Conservation (phyloP, 1,284 basidiomycete genomes). For the Golubevia pallescens region DNA sequence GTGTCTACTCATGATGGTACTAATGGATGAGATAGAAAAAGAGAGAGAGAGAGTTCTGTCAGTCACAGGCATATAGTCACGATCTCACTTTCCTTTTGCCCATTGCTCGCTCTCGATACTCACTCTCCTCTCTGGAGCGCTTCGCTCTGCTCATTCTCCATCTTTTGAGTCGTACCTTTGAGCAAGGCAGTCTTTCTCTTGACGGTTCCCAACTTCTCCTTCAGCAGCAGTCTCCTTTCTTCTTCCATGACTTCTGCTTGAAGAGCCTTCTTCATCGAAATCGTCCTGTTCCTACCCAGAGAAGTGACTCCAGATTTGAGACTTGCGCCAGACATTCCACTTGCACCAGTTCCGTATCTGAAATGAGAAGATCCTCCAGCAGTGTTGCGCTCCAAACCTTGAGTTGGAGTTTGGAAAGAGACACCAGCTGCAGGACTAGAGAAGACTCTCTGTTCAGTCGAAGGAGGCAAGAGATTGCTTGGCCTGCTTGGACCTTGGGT, state of each 20-base stretch:
- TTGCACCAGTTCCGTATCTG: not conserved
- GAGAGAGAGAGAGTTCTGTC: not conserved
- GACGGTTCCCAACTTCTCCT: slow-evolving; percentile 18
- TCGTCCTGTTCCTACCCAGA: slow-evolving; percentile 17
- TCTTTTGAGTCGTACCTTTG: not conserved
- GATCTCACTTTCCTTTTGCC: no score
- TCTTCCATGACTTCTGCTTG: slow-evolving; percentile 50
- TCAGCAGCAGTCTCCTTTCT: slow-evolving; percentile 29
- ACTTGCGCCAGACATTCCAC: slow-evolving; percentile 17
- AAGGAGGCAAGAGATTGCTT: not conserved
- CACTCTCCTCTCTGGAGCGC: not conserved
- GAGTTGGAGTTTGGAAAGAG: not conserved
- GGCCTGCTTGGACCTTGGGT: not conserved
- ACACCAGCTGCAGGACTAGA: not conserved
- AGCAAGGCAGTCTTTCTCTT: not conserved
- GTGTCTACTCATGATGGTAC: no score
- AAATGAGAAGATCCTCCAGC: not conserved
- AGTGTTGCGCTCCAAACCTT: not conserved
- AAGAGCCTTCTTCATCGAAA: slow-evolving; percentile 38
- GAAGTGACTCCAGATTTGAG: slow-evolving; percentile 18
- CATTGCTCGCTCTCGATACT: not conserved
- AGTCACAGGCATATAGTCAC: no score
- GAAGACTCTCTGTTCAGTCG: not conserved
- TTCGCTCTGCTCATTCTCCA: not conserved
- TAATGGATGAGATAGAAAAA: not conserved